Evolutionary conservation across 805 yeast species (phyloP), one percentile per base, ranked within the genome.

Genomic region (Saccharomyces eubayanus): DNA sequence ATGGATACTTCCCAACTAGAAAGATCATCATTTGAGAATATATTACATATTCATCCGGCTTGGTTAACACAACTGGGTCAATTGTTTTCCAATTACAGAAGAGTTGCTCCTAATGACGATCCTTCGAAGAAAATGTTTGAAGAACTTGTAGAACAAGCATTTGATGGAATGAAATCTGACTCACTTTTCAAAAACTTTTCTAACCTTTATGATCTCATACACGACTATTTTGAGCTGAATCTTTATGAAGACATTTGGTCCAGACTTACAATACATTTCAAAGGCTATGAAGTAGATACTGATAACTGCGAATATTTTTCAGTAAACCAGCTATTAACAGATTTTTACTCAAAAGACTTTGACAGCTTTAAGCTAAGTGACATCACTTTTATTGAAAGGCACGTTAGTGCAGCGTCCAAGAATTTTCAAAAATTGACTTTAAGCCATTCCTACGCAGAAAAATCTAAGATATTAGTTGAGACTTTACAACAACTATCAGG

Each of bases 171-270:
- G 57, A 48, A 46, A 8, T 28, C 10, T 5, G 66, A 64, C 29
- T 45, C 49, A 27, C 20, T 51, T 21, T 63, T 66, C 28, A 53
- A 52, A 36, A n/a, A 40, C 3, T 48, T 60, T 14, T 48, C 58
- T 2, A 56, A 84, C 54, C 68, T 82, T 57, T 79, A 74, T 58
- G 74, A 74, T 54, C 72, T 82, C 47, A 74, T 89, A 1, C 85
- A 83, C 60, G 82, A 81, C 52, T 88, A 88, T 60, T 83, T 88
- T 14, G 97, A 91, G 61, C 61, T 76, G 55, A 82, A 83, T 53
- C 66, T 89, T 31, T 85, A 82, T 61, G 86, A 81, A 57, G 80
- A 78, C 56, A 64, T 89, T 6, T 87, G 96, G 94, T 58, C 72
- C 1, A 71, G 73, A 36, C 61, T 81, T 12, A 63, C 65, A 12